Evolutionary conservation across 768 basidiomycete species (phyloP).

Genomic region (Tylopilus sp.): DNA sequence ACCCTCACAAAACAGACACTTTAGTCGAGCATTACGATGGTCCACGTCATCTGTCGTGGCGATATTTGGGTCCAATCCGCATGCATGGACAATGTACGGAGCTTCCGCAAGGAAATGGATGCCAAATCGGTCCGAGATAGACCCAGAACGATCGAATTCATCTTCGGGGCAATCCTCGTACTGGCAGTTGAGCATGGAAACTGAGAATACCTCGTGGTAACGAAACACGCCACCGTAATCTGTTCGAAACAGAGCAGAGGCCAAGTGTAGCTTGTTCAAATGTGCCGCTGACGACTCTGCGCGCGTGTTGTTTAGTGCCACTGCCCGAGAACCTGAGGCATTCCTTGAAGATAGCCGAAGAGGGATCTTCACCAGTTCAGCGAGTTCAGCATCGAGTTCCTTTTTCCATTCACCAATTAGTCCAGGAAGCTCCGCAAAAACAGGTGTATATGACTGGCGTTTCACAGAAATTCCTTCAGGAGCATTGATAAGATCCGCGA

Average conservation of each 20-base stretch:
- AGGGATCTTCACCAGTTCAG: constrained; percentile 1
- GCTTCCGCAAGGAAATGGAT: constrained; percentile 5
- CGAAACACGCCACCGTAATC: background rate
- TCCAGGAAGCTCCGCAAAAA: constrained; percentile 7
- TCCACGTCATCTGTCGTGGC: constrained; percentile 12
- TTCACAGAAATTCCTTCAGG: background rate
- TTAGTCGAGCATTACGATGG: constrained; percentile 10
- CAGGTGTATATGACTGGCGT: background rate
- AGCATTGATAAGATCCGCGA: background rate
- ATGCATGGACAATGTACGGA: constrained; percentile 3
- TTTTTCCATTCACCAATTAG: constrained; percentile 6
- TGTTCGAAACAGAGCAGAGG: constrained; percentile 5
- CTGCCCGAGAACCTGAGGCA: background rate
- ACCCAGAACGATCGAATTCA: background rate
- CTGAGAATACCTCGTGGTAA: background rate
- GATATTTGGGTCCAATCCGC: constrained; percentile 7
- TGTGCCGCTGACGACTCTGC: background rate
- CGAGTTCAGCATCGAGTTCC: constrained; percentile 6
- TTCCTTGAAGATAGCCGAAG: background rate
- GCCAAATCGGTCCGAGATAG: background rate
- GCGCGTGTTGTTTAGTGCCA: background rate
- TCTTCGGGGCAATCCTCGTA: background rate
- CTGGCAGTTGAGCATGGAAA: background rate
- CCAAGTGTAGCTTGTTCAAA: background rate
- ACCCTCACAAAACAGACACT: background rate